Conservation (phyloP, 352 stramenopile genomes). For the Phytopythium oedochilum region DNA sequence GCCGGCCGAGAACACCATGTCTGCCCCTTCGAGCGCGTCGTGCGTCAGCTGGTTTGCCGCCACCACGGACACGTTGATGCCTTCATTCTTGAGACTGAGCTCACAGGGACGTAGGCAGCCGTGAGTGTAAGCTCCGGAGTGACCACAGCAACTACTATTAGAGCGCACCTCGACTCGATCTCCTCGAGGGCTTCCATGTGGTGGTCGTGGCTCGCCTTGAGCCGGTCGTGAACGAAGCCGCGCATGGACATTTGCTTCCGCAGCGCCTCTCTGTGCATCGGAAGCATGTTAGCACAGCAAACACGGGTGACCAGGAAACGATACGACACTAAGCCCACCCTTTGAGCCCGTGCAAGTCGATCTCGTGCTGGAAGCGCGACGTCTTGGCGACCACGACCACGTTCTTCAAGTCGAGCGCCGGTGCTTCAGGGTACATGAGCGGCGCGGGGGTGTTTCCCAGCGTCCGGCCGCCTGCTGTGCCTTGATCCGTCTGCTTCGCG, state of each 20-base stretch:
- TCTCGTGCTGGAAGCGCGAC: conserved; percentile 85
- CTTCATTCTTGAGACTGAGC: conserved; percentile 58
- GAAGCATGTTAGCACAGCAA: conserved; percentile 4
- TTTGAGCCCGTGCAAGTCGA: conserved; percentile 72
- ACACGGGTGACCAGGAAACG: neutral
- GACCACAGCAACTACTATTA: no score
- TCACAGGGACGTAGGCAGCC: neutral
- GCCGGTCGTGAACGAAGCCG: conserved; percentile 81
- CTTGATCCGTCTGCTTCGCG: neutral
- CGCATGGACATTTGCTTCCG: conserved; percentile 90
- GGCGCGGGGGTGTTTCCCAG: conserved; percentile 13
- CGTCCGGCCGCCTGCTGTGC: neutral
- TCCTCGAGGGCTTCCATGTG: conserved; percentile 83
- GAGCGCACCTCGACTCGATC: conserved; percentile 56
- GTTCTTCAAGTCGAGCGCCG: conserved; percentile 65
- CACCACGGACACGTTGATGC: conserved; percentile 67
- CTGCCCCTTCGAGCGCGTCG: conserved; percentile 65
- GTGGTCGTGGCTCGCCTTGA: conserved; percentile 85
- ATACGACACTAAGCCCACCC: conserved; percentile 33
- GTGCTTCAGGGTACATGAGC: conserved; percentile 36
- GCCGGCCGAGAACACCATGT: conserved; percentile 86
- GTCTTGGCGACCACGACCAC: conserved; percentile 88
- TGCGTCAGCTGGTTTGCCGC: conserved; percentile 78
- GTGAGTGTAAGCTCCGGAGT: neutral
- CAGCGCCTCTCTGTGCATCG: conserved; percentile 59